Percentiles rank a stretch among this genome's conserved stretches.
Conservation (phyloP, 148 eudicot genomes). For the Bassia scoparia region DNA sequence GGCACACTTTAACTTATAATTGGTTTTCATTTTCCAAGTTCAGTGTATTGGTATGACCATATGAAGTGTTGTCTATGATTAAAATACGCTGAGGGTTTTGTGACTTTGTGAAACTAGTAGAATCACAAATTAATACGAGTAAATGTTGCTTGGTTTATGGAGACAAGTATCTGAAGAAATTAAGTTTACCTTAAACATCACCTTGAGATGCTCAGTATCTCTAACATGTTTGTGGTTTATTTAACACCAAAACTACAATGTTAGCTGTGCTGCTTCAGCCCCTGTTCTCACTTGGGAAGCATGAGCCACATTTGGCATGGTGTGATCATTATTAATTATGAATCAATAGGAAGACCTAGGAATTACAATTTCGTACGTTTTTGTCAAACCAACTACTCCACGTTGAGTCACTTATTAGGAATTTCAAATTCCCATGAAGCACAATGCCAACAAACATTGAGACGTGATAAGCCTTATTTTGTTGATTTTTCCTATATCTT, state of each 20-base stretch:
- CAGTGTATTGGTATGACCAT: not conserved
- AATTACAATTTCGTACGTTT: no score
- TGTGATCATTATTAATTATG: not conserved
- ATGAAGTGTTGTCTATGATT: not conserved
- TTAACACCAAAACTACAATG: not conserved
- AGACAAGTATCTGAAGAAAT: not conserved
- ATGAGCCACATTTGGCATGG: not conserved
- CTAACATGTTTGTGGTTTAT: not conserved
- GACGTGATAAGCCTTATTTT: no score
- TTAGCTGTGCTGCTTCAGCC: not conserved
- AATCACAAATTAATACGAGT: not conserved
- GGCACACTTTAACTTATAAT: not conserved
- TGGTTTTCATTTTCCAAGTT: not conserved
- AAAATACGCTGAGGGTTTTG: not conserved
- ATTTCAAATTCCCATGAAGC: no score
- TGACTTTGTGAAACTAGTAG: not conserved
- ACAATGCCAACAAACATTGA: no score
- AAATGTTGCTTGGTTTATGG: not conserved
- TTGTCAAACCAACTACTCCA: no score
- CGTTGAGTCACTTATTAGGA: no score
- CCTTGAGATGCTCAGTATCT: not conserved
- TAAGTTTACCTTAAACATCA: not conserved
- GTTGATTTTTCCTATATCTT: constrained; percentile 13
- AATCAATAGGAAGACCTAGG: no score
- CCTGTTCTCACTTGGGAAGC: not conserved